Percentiles rank a stretch among this genome's conserved stretches.
These are phyloP conservation scores for Agaricus sinodeliciosus DNA, from an alignment of 768 basidiomycete species.

Conservation along the genomic window DNA sequence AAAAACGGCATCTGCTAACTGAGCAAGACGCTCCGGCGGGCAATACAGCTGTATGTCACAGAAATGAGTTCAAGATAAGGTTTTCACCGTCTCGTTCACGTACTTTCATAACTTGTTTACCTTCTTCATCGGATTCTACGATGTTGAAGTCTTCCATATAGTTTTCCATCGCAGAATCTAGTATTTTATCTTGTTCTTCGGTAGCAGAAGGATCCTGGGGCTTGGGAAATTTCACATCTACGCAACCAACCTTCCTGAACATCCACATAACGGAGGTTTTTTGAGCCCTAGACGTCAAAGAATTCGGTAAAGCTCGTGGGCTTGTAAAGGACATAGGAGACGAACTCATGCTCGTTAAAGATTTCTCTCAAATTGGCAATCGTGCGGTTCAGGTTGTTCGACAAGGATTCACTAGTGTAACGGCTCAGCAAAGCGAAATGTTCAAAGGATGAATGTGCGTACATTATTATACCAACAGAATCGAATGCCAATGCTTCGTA, in stretches of 20 bases:
- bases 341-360: conserved; percentile 42
- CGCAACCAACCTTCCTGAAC: conserved; percentile 50
- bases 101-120: conserved; percentile 20
- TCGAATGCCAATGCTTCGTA: conserved; percentile 59
- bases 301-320: background rate
- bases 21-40: conserved; percentile 9
- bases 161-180: conserved; percentile 33
- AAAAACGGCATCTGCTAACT: conserved; percentile 12
- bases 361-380: conserved; percentile 49
- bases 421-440: background rate
- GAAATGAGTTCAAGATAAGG: background rate
- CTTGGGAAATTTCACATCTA: conserved; percentile 33
- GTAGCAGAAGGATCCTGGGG: conserved; percentile 23
- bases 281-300: conserved; percentile 38
- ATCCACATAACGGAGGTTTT: conserved; percentile 60
- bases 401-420: conserved; percentile 25
- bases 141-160: conserved; percentile 41
- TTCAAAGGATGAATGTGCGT: conserved; percentile 18
- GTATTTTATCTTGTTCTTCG: conserved; percentile 24
- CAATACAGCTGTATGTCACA: conserved; percentile 10
- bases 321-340: background rate
- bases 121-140: conserved; percentile 21
- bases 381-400: conserved; percentile 62
- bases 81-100: background rate
- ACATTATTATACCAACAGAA: conserved; percentile 61